Evolutionary conservation across 225 moss, liverwort and hornwort genomes (phyloP).

Genomic region (Sphagnum contortum): DNA sequence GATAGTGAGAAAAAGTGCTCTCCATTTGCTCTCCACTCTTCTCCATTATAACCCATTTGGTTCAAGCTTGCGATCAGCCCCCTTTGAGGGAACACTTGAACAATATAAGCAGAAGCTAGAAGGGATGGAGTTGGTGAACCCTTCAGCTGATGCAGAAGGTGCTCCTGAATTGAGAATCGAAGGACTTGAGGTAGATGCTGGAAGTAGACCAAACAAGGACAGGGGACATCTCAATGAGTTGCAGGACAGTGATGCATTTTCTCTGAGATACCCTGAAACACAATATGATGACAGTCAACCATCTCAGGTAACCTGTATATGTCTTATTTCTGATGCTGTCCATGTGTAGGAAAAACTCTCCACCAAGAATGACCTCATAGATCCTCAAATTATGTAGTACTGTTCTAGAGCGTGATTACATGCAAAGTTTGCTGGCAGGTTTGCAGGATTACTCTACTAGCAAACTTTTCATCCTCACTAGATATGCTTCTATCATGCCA

Average conservation of each 20-base stretch:
- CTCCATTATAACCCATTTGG: conserved; percentile 95
- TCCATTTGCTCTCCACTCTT: conserved; percentile 73
- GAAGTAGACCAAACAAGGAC: not conserved
- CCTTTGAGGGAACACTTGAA: conserved; percentile 83
- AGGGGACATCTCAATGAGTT: too few relatives aligned
- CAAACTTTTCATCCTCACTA: too few relatives aligned
- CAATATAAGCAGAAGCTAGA: conserved; percentile 74
- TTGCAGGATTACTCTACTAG: too few relatives aligned
- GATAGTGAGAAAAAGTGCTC: conserved; percentile 78
- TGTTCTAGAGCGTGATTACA: too few relatives aligned
- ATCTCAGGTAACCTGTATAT: conserved; percentile 25
- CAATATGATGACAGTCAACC: conserved; percentile 13
- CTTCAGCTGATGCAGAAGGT: conserved; percentile 9
- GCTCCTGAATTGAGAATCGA: conserved; percentile 14
- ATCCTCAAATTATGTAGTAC: too few relatives aligned
- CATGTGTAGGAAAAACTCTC: not conserved
- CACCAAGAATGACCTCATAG: too few relatives aligned
- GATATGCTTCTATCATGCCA: too few relatives aligned
- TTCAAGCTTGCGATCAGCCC: conserved; percentile 58
- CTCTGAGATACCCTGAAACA: not conserved
- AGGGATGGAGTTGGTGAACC: conserved; percentile 32
- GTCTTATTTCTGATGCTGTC: not conserved
- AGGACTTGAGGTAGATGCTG: conserved; percentile 6
- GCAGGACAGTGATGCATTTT: too few relatives aligned
- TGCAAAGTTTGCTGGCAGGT: too few relatives aligned